These are phyloP conservation scores for Henckelia pumila DNA, from an alignment of 257 asterid genomes.

Conservation along the genomic window DNA sequence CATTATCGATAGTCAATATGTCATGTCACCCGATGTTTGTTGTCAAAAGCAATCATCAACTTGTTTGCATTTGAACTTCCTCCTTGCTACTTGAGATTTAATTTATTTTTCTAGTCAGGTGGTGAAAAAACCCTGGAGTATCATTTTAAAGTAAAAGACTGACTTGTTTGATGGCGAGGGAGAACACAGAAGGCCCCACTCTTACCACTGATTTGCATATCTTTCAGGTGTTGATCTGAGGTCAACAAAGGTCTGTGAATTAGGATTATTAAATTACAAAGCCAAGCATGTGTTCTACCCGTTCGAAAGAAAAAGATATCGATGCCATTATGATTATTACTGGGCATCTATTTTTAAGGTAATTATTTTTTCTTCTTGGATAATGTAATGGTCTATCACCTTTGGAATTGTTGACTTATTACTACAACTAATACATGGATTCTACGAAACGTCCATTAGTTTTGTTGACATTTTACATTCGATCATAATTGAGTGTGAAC, in stretches of 20 bases:
- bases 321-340: conserved; percentile 92
- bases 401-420: conserved; percentile 12
- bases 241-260: conserved; percentile 93
- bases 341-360: conserved; percentile 99
- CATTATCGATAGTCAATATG: background rate
- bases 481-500: background rate
- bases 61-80: background rate
- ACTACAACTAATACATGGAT: background rate
- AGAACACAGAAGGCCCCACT: conserved; percentile 9
- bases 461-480: conserved; percentile 13
- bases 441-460: background rate
- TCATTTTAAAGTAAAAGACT: background rate
- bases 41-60: background rate
- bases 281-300: conserved; percentile 89
- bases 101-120: background rate
- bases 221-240: conserved; percentile 89
- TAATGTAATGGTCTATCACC: conserved; percentile 7
- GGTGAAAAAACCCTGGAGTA: background rate
- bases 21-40: background rate
- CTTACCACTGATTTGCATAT: conserved; percentile 19
- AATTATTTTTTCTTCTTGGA: conserved; percentile 23
- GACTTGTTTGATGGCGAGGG: background rate
- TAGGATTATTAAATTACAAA: conserved; percentile 79
- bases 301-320: conserved; percentile 63
- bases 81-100: background rate